phyloP scores from a whole-genome alignment of 768 basidiomycete genomes.

The Trametes cinnabarina region DNA sequence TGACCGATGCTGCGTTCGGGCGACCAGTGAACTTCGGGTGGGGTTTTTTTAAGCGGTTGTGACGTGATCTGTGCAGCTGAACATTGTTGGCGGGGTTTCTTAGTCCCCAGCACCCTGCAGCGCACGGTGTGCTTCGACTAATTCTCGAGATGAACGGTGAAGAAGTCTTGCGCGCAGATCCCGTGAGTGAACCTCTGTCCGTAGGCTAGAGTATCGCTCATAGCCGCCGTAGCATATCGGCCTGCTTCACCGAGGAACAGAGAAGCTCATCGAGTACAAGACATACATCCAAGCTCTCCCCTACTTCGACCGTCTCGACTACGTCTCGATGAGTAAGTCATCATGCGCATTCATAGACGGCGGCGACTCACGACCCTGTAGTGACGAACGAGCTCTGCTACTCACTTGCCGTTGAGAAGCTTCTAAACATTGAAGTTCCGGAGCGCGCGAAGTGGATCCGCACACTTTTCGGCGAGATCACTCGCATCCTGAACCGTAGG shows the following conservation, averaged over 20 bases:
- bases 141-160: slow-evolving; percentile 98
- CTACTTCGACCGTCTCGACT: slow-evolving; percentile 98
- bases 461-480: slow-evolving; percentile 95
- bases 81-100: neutral
- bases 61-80: neutral
- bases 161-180: slow-evolving; percentile 85
- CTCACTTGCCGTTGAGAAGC: slow-evolving; percentile 95
- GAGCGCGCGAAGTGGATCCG: slow-evolving; percentile 98
- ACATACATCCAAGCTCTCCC: slow-evolving; percentile 96
- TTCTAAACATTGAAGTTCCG: slow-evolving; percentile 95
- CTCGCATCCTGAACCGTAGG: slow-evolving; percentile 90
- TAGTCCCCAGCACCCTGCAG: slow-evolving; percentile 97
- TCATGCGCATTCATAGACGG: neutral
- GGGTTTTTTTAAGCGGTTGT: slow-evolving; percentile 17
- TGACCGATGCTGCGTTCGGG: neutral
- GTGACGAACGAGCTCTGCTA: slow-evolving; percentile 99
- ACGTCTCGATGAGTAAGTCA: slow-evolving; percentile 96
- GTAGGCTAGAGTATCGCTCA: neutral
- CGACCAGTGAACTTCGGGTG: slow-evolving; percentile 87
- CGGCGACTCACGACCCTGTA: slow-evolving; percentile 30
- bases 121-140: slow-evolving; percentile 96
- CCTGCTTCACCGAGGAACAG: slow-evolving; percentile 93
- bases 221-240: slow-evolving; percentile 74
- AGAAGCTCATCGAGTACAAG: slow-evolving; percentile 99
- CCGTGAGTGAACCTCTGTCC: slow-evolving; percentile 44